Evolutionary conservation across 225 moss, liverwort and hornwort species (phyloP).

Genomic region (Rhytidiadelphus loreus): DNA sequence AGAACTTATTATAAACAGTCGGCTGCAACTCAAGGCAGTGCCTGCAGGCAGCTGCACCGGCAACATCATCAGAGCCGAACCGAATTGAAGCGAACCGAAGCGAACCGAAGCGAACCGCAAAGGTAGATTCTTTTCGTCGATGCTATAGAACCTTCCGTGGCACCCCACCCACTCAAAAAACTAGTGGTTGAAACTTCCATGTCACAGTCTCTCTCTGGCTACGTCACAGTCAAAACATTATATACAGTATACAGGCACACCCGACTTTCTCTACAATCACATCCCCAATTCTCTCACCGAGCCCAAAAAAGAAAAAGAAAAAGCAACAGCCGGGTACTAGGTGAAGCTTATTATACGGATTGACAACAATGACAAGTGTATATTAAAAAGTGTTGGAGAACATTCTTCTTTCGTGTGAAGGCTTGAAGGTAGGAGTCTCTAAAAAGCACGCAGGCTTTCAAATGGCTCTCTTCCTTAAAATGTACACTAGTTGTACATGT

Average conservation of each 20-base stretch:
- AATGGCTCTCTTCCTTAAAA: no score
- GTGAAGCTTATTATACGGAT: no score
- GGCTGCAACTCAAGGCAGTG: no score
- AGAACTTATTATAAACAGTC: not conserved
- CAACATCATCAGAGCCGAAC: not conserved
- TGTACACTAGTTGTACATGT: no score
- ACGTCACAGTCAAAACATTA: not conserved
- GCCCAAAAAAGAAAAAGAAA: no score
- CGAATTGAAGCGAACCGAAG: no score
- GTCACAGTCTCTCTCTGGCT: not conserved
- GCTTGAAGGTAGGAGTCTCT: no score
- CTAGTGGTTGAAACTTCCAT: not conserved
- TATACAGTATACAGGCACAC: no score
- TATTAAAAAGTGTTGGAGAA: not conserved
- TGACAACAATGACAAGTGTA: not conserved
- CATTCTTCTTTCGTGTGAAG: no score
- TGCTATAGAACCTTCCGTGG: not conserved
- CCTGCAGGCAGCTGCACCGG: not conserved
- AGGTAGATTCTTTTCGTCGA: not conserved
- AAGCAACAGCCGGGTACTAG: no score
- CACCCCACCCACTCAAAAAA: not conserved
- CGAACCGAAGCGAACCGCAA: no score
- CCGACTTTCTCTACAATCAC: not conserved
- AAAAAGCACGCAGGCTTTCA: no score
- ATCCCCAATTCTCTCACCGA: not conserved